Evolutionary conservation across 2,329 filamentous ascomycete genomes (phyloP).

Genomic region (Alternaria triticimaculans): DNA sequence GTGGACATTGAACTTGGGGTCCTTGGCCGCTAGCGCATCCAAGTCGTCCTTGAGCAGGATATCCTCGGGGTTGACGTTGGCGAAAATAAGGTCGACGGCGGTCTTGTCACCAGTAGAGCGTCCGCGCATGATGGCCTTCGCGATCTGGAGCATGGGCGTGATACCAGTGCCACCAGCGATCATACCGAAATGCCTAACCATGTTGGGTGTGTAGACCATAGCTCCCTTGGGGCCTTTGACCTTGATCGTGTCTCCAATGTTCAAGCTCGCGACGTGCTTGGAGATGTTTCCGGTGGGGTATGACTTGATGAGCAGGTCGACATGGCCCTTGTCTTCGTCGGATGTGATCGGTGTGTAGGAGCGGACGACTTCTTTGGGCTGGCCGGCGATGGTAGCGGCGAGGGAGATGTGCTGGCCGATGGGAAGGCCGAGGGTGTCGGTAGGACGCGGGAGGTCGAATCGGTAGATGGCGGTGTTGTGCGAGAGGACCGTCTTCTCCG

Average conservation of each 20-base stretch:
- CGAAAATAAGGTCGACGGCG: conserved; percentile 88
- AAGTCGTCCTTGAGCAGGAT: conserved; percentile 94
- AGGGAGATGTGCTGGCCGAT: conserved; percentile 99
- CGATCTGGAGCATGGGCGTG: conserved; percentile 96
- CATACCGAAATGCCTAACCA: conserved; percentile 97
- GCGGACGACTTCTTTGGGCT: conserved; percentile 47
- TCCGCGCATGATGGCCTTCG: conserved; percentile 85
- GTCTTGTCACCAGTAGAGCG: conserved; percentile 79
- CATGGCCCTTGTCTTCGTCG: conserved; percentile 71
- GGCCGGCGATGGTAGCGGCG: conserved; percentile 62
- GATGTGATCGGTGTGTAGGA: conserved; percentile 53
- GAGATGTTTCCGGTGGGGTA: conserved; percentile 98
- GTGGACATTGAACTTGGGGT: conserved; percentile 83
- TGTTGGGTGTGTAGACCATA: conserved; percentile 96
- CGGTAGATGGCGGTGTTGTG: conserved; percentile 99
- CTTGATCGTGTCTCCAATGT: conserved; percentile 80
- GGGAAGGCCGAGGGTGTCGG: conserved; percentile 87
- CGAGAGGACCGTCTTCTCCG: conserved; percentile 93
- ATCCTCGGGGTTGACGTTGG: conserved; percentile 91
- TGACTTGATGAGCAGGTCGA: conserved; percentile 97
- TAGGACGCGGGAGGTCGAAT: conserved; percentile 80
- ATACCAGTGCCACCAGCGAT: conserved; percentile 97
- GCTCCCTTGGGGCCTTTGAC: conserved; percentile 95
- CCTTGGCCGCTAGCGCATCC: conserved; percentile 77
- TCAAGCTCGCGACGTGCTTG: conserved; percentile 83